phyloP scores from a whole-genome alignment of 176 grass and related monocot genomes.

The Ensete glaucum region DNA sequence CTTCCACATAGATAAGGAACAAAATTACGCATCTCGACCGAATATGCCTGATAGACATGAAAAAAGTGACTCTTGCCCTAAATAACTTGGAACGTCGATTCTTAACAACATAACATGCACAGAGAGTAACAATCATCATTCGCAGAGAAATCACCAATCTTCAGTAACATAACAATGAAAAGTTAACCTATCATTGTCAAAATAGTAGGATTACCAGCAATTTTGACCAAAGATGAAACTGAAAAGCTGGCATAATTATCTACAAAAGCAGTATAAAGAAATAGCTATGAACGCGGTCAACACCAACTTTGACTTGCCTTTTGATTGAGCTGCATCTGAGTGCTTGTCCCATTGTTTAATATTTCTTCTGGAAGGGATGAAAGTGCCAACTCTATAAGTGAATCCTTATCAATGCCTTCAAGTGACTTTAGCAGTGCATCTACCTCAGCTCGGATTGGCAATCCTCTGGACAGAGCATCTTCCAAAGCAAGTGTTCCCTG shows the following conservation, averaged over 20 bases:
- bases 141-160: neutral
- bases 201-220: neutral
- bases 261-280: neutral
- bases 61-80: too few relatives aligned
- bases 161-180: neutral
- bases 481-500: conserved; percentile 79
- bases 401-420: conserved; percentile 95
- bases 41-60: too few relatives aligned
- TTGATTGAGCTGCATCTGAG: conserved; percentile 56
- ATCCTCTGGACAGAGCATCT: conserved; percentile 76
- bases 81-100: too few relatives aligned
- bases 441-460: conserved; percentile 63
- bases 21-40: too few relatives aligned
- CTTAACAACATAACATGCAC: too few relatives aligned
- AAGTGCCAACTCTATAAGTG: conserved; percentile 72
- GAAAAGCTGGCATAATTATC: neutral
- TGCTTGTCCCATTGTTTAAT: conserved; percentile 65
- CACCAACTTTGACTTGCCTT: conserved; percentile 43
- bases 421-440: conserved; percentile 56
- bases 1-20: too few relatives aligned
- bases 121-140: too few relatives aligned
- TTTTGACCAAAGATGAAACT: neutral
- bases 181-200: neutral
- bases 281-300: neutral
- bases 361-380: conserved; percentile 77